A percentile compares a stretch with the other conserved stretches of the same genome.
phyloP scores from a whole-genome alignment of 352 stramenopile species.

The Globisporangium canariense region DNA sequence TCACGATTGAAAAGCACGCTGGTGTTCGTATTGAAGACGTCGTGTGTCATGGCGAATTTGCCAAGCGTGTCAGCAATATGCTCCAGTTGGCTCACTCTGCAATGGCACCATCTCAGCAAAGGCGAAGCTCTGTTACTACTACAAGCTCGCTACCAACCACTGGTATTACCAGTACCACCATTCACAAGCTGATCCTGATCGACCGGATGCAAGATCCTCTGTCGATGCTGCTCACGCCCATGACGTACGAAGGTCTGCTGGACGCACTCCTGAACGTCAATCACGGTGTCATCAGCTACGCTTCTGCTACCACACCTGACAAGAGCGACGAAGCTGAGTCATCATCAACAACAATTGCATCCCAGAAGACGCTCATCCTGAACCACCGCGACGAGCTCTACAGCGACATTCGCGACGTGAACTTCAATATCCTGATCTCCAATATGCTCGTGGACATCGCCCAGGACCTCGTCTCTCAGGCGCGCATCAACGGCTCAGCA shows the following conservation, averaged over 20 bases:
- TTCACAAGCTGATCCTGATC: slow-evolving; percentile 65
- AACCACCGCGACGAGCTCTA: slow-evolving; percentile 74
- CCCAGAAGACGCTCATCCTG: slow-evolving; percentile 51
- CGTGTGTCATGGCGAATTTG: slow-evolving; percentile 49
- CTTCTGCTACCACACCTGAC: slow-evolving; percentile 24
- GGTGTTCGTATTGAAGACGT: slow-evolving; percentile 35
- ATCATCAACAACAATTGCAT: neutral
- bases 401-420: slow-evolving; percentile 67
- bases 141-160: neutral
- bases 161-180: slow-evolving; percentile 2
- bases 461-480: slow-evolving; percentile 47
- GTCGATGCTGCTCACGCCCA: slow-evolving; percentile 78
- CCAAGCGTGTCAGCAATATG: slow-evolving; percentile 55
- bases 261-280: slow-evolving; percentile 72
- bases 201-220: slow-evolving; percentile 78
- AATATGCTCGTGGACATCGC: slow-evolving; percentile 46
- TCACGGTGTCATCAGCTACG: slow-evolving; percentile 65
- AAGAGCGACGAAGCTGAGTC: slow-evolving; percentile 16
- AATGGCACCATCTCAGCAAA: slow-evolving; percentile 8
- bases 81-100: slow-evolving; percentile 43
- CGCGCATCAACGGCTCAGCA: slow-evolving; percentile 17
- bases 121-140: neutral
- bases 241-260: slow-evolving; percentile 82
- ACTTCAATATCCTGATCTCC: slow-evolving; percentile 73
- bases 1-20: slow-evolving; percentile 52